Evolutionary conservation across 2,329 filamentous ascomycete species (phyloP).

Genomic region (Microsporum audouinii): DNA sequence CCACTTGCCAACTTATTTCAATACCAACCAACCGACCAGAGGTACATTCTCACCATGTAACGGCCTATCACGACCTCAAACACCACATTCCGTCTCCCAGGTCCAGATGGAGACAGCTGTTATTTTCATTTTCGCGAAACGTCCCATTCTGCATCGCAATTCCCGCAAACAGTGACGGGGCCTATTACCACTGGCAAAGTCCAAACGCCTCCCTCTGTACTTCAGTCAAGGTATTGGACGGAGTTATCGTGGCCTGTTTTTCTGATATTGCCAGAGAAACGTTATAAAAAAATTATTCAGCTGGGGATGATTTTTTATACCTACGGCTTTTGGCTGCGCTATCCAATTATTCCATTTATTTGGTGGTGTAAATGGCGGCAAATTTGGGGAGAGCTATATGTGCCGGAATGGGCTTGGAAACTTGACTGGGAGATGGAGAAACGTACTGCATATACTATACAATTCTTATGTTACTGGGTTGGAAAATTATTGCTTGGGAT

Average conservation of each 20-base stretch:
- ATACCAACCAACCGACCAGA: too few relatives aligned
- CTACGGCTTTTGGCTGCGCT: neutral
- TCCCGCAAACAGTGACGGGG: neutral
- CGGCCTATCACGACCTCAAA: neutral
- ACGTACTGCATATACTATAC: neutral
- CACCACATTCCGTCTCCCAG: neutral
- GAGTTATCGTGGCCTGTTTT: too few relatives aligned
- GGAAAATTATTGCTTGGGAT: conserved; percentile 2
- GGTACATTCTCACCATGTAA: neutral
- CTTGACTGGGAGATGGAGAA: neutral
- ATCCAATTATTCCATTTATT: neutral
- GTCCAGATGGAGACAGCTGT: neutral
- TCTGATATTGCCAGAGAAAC: too few relatives aligned
- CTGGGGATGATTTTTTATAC: neutral
- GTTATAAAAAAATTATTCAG: neutral
- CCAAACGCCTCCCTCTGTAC: neutral
- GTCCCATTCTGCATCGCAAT: neutral
- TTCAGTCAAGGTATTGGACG: too few relatives aligned
- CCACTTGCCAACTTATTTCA: too few relatives aligned
- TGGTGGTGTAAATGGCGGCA: neutral
- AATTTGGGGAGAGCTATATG: neutral
- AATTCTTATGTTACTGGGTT: conserved; percentile 1
- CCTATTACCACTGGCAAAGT: conserved; percentile 1
- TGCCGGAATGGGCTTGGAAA: neutral
- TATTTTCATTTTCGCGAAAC: neutral